Evolutionary conservation across 2,329 filamentous ascomycete species (phyloP).

Genomic region (Pseudocercospora fijiensis): DNA sequence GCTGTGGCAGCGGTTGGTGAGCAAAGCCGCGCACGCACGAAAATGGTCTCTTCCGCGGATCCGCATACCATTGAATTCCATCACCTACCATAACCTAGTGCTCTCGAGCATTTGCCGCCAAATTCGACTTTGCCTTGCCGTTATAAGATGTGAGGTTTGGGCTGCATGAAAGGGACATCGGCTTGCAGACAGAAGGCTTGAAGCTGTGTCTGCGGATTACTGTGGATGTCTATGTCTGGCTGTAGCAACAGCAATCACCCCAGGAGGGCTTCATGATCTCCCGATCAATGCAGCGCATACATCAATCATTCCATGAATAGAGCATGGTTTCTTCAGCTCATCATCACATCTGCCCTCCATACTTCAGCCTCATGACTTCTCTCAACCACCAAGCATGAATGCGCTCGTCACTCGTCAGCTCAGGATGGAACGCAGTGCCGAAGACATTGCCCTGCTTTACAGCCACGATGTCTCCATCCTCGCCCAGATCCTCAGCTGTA

Average conservation of each 20-base stretch:
- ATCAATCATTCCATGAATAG: background rate
- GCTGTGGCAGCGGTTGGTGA: no score
- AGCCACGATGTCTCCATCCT: constrained; percentile 76
- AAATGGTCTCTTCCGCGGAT: no score
- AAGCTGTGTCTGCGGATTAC: background rate
- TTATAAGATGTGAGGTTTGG: background rate
- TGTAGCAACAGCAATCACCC: background rate
- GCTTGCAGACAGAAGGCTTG: background rate
- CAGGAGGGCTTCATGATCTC: background rate
- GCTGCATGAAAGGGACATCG: background rate
- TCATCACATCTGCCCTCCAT: constrained; percentile 4
- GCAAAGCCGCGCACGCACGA: no score
- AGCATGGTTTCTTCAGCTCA: background rate
- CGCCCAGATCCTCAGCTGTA: constrained; percentile 48
- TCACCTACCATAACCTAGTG: no score
- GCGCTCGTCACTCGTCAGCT: constrained; percentile 80
- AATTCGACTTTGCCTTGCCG: no score
- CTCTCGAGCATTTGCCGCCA: no score
- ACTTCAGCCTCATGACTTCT: constrained; percentile 53
- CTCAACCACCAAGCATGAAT: constrained; percentile 94
- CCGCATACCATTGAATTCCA: no score
- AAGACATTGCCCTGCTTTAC: constrained; percentile 89
- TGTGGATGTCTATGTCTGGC: background rate
- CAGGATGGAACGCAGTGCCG: constrained; percentile 93
- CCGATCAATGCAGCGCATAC: background rate